phyloP scores from a whole-genome alignment of 2,329 filamentous ascomycete species.

The Colletotrichum theobromicola region DNA sequence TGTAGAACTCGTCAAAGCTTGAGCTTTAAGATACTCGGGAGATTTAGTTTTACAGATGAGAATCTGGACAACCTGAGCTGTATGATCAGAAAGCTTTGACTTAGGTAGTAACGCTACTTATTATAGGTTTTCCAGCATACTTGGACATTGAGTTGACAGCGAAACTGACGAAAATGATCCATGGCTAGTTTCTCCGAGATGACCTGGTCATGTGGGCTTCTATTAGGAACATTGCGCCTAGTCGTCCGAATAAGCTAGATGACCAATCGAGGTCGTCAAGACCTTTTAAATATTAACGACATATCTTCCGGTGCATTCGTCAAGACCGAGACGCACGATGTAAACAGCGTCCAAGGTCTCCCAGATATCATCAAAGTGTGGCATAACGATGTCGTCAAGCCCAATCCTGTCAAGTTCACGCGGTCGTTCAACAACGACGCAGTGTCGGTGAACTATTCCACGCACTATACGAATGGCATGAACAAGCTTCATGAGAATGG shows the following conservation, averaged over 20 bases:
- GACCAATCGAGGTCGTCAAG: slow-evolving; percentile 1
- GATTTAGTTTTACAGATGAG: neutral
- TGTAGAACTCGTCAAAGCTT: neutral
- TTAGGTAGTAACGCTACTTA: too few relatives aligned
- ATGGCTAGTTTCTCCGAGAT: neutral
- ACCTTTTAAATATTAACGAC: slow-evolving; percentile 25
- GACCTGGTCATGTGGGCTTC: neutral
- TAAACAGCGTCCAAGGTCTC: slow-evolving; percentile 34
- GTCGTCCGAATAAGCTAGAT: neutral
- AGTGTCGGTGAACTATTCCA: slow-evolving; percentile 34
- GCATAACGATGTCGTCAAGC: slow-evolving; percentile 23
- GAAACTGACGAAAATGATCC: rapidly evolving
- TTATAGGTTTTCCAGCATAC: neutral
- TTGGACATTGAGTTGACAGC: neutral
- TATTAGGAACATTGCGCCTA: neutral
- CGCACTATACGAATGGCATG: slow-evolving; percentile 42
- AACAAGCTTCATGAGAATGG: slow-evolving; percentile 40
- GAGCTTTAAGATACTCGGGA: neutral
- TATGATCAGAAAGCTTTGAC: neutral
- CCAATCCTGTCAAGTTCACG: neutral
- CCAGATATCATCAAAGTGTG: slow-evolving; percentile 40
- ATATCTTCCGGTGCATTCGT: slow-evolving; percentile 38
- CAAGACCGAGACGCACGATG: slow-evolving; percentile 36
- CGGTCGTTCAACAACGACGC: neutral
- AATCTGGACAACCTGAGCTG: rapidly evolving